Conservation (phyloP, 306 rosid genomes). For the Dalbergia cochinchinensis region DNA sequence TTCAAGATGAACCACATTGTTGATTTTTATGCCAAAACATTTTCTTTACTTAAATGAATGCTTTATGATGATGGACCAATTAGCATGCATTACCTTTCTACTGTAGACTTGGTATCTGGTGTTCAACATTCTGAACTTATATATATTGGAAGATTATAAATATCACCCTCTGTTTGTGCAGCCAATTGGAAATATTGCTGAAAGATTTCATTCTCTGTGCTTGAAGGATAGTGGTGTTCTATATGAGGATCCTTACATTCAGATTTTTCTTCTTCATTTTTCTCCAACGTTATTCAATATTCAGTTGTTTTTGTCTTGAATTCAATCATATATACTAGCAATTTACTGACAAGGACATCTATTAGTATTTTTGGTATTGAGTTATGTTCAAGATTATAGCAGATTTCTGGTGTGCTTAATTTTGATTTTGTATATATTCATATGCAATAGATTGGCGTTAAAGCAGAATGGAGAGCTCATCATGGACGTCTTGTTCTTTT, state of each 20-base stretch:
- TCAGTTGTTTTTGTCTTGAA: not conserved
- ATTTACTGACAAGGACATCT: not conserved
- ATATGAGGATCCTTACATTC: constrained; percentile 81
- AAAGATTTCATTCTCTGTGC: constrained; percentile 77
- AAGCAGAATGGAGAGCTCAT: constrained; percentile 84
- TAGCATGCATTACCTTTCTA: not conserved
- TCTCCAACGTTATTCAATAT: not conserved
- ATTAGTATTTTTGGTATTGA: not conserved
- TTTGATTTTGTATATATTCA: not conserved
- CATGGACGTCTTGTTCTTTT: constrained; percentile 79
- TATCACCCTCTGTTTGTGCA: constrained; percentile 45
- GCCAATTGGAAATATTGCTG: constrained; percentile 77
- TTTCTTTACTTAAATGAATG: constrained; percentile 15
- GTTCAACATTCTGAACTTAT: constrained; percentile 1
- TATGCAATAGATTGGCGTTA: constrained; percentile 66
- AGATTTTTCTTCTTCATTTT: constrained; percentile 54
- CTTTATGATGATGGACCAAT: not conserved
- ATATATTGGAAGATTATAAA: constrained; percentile 31
- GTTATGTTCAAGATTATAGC: not conserved
- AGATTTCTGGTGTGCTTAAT: constrained; percentile 2
- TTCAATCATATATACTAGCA: not conserved
- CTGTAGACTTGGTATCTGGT: not conserved
- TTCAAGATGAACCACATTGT: constrained; percentile 3
- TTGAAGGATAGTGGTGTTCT: constrained; percentile 83
- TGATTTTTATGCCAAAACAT: not conserved